Conservation (phyloP, 2,329 filamentous ascomycete species). For the Lasiodiplodia hormozganensis region DNA sequence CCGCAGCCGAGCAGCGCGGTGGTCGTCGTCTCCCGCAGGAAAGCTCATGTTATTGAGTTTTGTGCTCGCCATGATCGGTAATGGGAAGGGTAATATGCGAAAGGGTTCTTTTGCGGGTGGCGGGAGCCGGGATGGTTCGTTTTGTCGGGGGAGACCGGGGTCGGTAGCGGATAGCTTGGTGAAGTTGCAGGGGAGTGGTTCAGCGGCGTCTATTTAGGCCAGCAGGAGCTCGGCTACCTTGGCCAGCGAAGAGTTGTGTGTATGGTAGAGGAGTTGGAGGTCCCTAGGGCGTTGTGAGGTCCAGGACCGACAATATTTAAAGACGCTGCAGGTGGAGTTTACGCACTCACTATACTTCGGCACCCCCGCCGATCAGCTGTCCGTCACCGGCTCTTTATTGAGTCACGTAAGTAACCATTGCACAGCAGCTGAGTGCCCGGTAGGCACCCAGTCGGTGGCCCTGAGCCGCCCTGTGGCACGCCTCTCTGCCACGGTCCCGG, state of each 20-base stretch:
- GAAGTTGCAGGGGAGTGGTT: background rate
- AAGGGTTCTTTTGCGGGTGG: conserved; percentile 15
- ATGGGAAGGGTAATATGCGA: background rate
- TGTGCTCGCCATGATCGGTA: conserved; percentile 1
- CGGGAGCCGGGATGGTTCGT: background rate
- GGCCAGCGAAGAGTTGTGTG: background rate
- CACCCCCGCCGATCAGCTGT: conserved; percentile 20
- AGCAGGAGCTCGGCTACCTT: background rate
- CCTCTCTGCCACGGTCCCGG: conserved; percentile 10
- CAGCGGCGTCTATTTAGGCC: too few relatives aligned
- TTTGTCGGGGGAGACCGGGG: background rate
- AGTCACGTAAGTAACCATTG: conserved; percentile 22
- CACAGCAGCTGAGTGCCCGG: conserved; percentile 25
- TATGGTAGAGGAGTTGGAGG: background rate
- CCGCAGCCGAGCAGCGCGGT: conserved; percentile 27
- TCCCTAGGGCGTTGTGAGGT: background rate
- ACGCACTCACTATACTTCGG: conserved; percentile 15
- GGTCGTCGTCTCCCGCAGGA: conserved; percentile 11
- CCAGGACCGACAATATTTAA: background rate
- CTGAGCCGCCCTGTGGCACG: conserved; percentile 22
- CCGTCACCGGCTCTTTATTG: conserved; percentile 21
- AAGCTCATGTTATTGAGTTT: conserved; percentile 5
- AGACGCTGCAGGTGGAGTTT: conserved; percentile 17
- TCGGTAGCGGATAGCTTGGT: background rate
- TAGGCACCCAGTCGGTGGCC: conserved; percentile 24